Base-by-base conservation (phyloP, 1,284 basidiomycete genomes). In the Melampsora abietis-canadensis region DNA sequence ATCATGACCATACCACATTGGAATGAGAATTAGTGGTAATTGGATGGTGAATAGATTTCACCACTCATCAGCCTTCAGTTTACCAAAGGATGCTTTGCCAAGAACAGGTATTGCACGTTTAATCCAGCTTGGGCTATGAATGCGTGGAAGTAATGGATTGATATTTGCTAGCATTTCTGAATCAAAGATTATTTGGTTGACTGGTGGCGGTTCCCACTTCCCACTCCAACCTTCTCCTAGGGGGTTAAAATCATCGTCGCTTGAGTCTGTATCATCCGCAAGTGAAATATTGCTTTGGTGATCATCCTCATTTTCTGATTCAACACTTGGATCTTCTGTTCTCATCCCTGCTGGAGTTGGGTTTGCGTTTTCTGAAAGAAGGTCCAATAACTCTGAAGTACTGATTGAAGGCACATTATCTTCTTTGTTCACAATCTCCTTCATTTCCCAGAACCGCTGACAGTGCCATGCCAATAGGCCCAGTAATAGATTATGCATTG, bases 401-500 rank as follows among this genome's bases (percentile, higher is more conserved):
- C 3, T 2, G 19, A 61, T 10, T 37, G 19, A 0, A 48, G 31
- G 15, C 59, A 51, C 5, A 4, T 15, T 14, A 66, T n/a, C 1
- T 59, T 27, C 12, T 40, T 61, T 37, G 10, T 51, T 17, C 8
- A 31, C 10, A 19, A 48, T n/a, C 46, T 74, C 72, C 4, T 63
- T 66, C 72, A 74, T 74, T 4, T 5, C 19, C 70, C 63, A 66
- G 37, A 66, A 65, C 19, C 34, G 10, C 2, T 5, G 46, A 21
- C 61, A 65, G 48, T 73, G 69, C 69, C 69, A 73, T n/a, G 63
- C 21, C 19, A 65, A n/a, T 4, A 64, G n/a, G 1, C 63, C 51
- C 17, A 74, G 24, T 7, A 74, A 31, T 4, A 74, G 44, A 31
- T 66, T 74, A 27, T 74, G 64, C 54, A 74, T 74, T 40, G 70